A percentile compares a stretch with the other conserved stretches of the same genome.
These are phyloP conservation scores for Heimioporus sp. DNA, from an alignment of 768 basidiomycete genomes.

Conservation along the genomic window DNA sequence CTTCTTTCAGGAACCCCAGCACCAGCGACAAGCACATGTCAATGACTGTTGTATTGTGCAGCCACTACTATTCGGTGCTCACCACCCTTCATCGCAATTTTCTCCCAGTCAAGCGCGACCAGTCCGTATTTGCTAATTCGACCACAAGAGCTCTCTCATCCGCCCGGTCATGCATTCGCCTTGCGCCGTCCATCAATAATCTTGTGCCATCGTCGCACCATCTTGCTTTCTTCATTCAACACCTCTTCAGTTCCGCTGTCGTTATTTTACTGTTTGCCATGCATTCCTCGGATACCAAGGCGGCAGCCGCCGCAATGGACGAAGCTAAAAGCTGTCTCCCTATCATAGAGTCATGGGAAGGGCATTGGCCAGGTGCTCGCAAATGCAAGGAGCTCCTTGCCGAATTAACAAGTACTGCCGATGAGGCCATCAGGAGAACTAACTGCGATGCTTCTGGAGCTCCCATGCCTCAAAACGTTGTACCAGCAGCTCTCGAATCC, in stretches of 20 bases:
- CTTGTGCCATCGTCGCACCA: constrained; percentile 85
- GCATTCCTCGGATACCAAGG: constrained; percentile 68
- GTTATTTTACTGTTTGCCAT: constrained; percentile 84
- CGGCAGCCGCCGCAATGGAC: constrained; percentile 73
- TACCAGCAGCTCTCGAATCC: constrained; percentile 45
- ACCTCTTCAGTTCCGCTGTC: constrained; percentile 84
- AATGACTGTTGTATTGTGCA: constrained; percentile 83
- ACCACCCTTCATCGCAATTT: constrained; percentile 89
- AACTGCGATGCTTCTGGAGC: constrained; percentile 17
- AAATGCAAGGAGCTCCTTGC: constrained; percentile 82
- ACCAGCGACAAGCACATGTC: constrained; percentile 78
- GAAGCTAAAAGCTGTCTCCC: constrained; percentile 72
- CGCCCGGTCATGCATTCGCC: constrained; percentile 80
- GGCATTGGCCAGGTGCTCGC: constrained; percentile 82
- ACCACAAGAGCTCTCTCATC: constrained; percentile 79
- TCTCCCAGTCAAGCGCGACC: constrained; percentile 74
- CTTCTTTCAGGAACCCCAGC: constrained; percentile 70
- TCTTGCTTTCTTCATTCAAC: constrained; percentile 86
- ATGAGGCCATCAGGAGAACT: constrained; percentile 54
- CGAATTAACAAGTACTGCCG: constrained; percentile 67
- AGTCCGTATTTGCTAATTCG: constrained; percentile 66
- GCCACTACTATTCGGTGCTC: constrained; percentile 85
- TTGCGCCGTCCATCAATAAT: constrained; percentile 82
- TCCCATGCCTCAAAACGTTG: constrained; percentile 24
- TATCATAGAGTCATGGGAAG: constrained; percentile 79